A percentile compares a stretch with the other conserved stretches of the same genome.
Conservation (phyloP, 2,329 filamentous ascomycete species). For the Aspergillus intermedius region DNA sequence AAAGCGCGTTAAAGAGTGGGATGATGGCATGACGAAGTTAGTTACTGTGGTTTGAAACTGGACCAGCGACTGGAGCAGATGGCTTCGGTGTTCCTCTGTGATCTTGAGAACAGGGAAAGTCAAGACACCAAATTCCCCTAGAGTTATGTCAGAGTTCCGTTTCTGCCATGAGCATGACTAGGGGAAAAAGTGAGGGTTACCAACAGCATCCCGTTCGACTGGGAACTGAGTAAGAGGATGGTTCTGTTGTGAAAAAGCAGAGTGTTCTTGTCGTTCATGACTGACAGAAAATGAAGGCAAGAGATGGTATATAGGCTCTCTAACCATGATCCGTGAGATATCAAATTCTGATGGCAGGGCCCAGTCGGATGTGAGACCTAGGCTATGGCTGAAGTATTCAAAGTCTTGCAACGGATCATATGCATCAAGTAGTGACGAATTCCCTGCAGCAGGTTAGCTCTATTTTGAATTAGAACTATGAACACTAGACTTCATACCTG, state of each 20-base stretch:
- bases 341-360: slow-evolving; percentile 4
- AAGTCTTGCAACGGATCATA: slow-evolving; percentile 9
- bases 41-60: not conserved
- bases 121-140: slow-evolving; percentile 7
- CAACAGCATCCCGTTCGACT: slow-evolving; percentile 1
- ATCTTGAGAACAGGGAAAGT: slow-evolving; percentile 6
- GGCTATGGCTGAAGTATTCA: slow-evolving; percentile 7
- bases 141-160: not conserved
- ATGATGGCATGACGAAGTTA: slow-evolving; percentile 56
- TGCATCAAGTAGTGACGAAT: slow-evolving; percentile 1
- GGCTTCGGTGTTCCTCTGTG: slow-evolving; percentile 2
- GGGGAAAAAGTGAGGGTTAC: not conserved
- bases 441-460: not conserved
- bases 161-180: slow-evolving; percentile 1
- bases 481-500: too few relatives aligned
- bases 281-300: not conserved
- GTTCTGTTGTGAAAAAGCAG: not conserved
- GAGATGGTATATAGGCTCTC: slow-evolving; percentile 1
- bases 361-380: slow-evolving; percentile 9
- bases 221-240: slow-evolving; percentile 1
- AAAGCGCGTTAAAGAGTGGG: slow-evolving; percentile 59
- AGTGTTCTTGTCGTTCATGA: not conserved
- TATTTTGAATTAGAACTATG: too few relatives aligned
- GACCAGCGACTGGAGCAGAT: slow-evolving; percentile 2
- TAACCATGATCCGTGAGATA: slow-evolving; percentile 3